Base-by-base conservation (phyloP, 2,329 filamentous ascomycete species). In the Ophiostoma australiae region DNA sequence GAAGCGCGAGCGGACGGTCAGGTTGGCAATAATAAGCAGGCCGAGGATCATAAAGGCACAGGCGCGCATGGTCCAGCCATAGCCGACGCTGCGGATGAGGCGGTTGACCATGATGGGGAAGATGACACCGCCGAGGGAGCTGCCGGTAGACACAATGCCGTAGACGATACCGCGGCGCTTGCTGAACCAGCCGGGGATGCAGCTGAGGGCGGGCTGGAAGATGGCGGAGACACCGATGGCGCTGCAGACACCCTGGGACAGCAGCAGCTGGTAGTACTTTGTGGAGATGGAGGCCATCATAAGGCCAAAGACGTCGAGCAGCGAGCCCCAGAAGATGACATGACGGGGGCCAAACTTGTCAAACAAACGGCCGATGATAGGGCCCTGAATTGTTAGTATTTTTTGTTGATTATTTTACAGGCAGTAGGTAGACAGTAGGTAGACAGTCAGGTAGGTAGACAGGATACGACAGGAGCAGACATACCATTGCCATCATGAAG, bases 361-460 rank as follows among this genome's bases (percentile, higher is more conserved):
- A 74, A 85, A 89, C 2, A 88, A 73, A 69, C 71, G 72, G 73
- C 90, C 90, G n/a, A 89, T 83, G 8, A 91, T 75, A 0, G 88
- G 87, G 0, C 89, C 70, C 70, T 71, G 63, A 15, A 20, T 17
- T 35, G n/a, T 63, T 33, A 33, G 41, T 15, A 67, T 66, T 27
- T 63, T 17, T 67, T 27, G 39, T 7, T 48, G 3, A 20, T 17
- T 44, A 4, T 20, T 20, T 48, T 48, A 4, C 17, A 48, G 20
- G 41, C 20, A 27, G 41, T 35, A 15, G 5, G 15, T 15, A 5
- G 27, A 31, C 3, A 31, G 27, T 31, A 31, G 27, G 27, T 31
- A 31, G 27, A 31, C 27, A 3, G 27, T 31, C 27, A 31, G 1
- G 27, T 10, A 31, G 1, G 27, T 10, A 39, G 37, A 11, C 13